Conservation (phyloP, 768 basidiomycete genomes). For the Boletus barrowsii region DNA sequence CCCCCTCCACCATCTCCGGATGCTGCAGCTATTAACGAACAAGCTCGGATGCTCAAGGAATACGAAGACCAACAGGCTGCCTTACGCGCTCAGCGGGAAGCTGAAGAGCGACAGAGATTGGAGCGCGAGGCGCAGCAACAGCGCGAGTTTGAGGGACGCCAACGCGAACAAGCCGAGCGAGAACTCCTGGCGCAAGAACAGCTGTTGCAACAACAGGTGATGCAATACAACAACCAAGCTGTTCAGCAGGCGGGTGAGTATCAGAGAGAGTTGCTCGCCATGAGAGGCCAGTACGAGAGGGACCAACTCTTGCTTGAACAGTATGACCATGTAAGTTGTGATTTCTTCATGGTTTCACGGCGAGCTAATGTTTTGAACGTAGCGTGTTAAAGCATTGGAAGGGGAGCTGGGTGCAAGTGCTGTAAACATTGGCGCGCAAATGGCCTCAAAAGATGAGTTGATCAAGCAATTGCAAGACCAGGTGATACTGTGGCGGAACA, state of each 20-base stretch:
- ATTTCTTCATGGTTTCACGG: not conserved
- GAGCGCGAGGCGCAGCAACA: slow-evolving; percentile 79
- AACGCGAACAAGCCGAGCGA: slow-evolving; percentile 81
- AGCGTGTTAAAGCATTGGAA: slow-evolving; percentile 96
- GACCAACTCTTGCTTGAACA: slow-evolving; percentile 98
- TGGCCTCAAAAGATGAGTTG: slow-evolving; percentile 89
- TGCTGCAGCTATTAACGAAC: slow-evolving; percentile 76
- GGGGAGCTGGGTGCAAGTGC: slow-evolving; percentile 76
- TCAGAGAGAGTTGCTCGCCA: slow-evolving; percentile 84
- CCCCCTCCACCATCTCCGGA: slow-evolving; percentile 74
- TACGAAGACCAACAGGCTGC: slow-evolving; percentile 96
- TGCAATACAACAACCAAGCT: slow-evolving; percentile 75
- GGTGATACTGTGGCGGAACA: slow-evolving; percentile 94
- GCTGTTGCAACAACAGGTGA: slow-evolving; percentile 77
- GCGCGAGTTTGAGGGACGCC: slow-evolving; percentile 85
- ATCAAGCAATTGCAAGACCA: slow-evolving; percentile 96
- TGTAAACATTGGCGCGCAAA: slow-evolving; percentile 78
- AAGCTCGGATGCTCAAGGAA: slow-evolving; percentile 90
- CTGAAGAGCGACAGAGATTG: slow-evolving; percentile 76
- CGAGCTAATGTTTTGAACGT: slow-evolving; percentile 11
- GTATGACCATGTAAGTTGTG: slow-evolving; percentile 76
- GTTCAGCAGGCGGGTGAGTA: slow-evolving; percentile 76
- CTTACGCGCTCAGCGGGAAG: slow-evolving; percentile 74
- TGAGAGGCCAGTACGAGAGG: slow-evolving; percentile 96
- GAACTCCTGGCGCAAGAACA: slow-evolving; percentile 89